Evolutionary conservation across 2,329 filamentous ascomycete species (phyloP).

Genomic region (Penicillium sp.): DNA sequence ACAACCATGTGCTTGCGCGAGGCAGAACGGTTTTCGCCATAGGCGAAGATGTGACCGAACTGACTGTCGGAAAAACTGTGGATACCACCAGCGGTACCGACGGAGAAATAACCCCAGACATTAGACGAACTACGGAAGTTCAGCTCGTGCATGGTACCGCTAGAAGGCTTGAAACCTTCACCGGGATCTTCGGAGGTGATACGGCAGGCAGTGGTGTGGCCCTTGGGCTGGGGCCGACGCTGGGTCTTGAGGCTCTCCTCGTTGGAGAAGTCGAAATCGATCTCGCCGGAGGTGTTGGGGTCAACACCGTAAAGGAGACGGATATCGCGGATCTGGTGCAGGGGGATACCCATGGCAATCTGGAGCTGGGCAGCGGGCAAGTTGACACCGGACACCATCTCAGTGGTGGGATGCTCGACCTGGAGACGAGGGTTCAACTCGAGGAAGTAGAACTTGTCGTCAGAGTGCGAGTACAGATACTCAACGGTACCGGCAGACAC

Average conservation of each 20-base stretch:
- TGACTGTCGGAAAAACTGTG: constrained; percentile 99
- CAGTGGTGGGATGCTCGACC: constrained; percentile 98
- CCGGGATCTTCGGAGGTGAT: constrained; percentile 99
- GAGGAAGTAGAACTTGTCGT: constrained; percentile 99
- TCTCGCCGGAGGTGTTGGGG: constrained; percentile 77
- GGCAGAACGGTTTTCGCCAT: constrained; percentile 93
- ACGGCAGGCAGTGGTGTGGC: constrained; percentile 96
- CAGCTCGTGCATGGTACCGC: constrained; percentile 97
- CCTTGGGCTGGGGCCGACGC: constrained; percentile 86
- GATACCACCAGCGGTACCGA: constrained; percentile 92
- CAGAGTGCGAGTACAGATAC: constrained; percentile 95
- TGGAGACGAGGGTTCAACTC: constrained; percentile 98
- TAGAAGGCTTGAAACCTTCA: constrained; percentile 99
- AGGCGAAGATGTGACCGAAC: constrained; percentile 98
- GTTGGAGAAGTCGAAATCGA: constrained; percentile 95
- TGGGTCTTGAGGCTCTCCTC: constrained; percentile 80
- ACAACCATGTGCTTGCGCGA: constrained; percentile 99
- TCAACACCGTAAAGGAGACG: constrained; percentile 93
- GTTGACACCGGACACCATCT: constrained; percentile 99
- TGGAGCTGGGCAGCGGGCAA: constrained; percentile 95
- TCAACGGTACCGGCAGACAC: constrained; percentile 98
- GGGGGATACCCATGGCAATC: constrained; percentile 96
- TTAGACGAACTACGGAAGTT: constrained; percentile 99
- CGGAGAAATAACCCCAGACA: constrained; percentile 99
- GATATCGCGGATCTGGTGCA: constrained; percentile 95